Evolutionary conservation across 495 filamentous ascomycete species (phyloP), one percentile per base, ranked within the genome.

Genomic region (Penicillium maclennaniae): DNA sequence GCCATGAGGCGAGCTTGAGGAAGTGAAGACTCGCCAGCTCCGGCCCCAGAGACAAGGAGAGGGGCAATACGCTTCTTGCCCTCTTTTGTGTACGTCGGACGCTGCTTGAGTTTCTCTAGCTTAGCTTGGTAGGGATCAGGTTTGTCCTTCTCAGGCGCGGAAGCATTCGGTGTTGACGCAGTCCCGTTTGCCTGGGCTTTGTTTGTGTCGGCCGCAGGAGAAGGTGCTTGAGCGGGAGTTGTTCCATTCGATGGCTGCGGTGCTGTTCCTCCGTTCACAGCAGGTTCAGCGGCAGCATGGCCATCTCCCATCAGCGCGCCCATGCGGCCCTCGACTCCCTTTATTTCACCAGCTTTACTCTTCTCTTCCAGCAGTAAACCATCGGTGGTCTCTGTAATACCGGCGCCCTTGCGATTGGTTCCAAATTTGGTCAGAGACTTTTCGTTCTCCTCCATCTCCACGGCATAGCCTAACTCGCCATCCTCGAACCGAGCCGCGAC

Each of bases 21-120:
- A n/a, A 96, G 74, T 10, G 90, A 93, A 0, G 90, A 90, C 57
- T 92, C 86, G 15, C 87, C 87, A 6, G 82, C 86, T 7, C 87
- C 89, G 19, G 88, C 79, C 5, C 87, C 89, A 4, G 93, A 97
- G 15, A 99, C 87, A 4, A 99, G 79, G 59, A 97, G 69, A 6
- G 93, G 93, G 3, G 89, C 88, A 49, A 99, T 91, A 21, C 95
- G 83, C 72, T 97, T 99, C 71, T 91, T 97, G 16, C 93, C 93
- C 48, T 99, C 93, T 67, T 97, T 97, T 1, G 91, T 96, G 44
- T 95, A 87, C 16, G 91, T 96, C 7, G 96, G 89, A 9, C 92
- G 85, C 45, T 89, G 84, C 67, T 97, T 97, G 53, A 97, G 65
- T 48, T 83, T 82, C 45, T 90, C 88, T 34, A 95, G 74, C 57